Evolutionary conservation across 208 protist genomes (phyloP).

Genomic region (Wallacemonas sp.): DNA sequence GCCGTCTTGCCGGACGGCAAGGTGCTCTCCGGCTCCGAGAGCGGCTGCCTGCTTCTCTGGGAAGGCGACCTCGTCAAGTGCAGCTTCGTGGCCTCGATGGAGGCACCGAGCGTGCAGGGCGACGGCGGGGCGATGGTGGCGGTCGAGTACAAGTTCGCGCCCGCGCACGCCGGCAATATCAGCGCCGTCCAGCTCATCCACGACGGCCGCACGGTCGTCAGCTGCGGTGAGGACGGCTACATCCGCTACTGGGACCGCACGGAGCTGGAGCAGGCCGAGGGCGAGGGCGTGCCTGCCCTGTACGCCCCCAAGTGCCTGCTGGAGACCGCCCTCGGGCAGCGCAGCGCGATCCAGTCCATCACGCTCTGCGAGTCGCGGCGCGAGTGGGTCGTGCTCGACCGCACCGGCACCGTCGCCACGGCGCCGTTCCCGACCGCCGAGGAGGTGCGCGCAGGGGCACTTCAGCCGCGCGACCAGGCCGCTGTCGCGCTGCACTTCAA

Average conservation of each 20-base stretch:
- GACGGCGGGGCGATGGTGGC: slow-evolving; percentile 28
- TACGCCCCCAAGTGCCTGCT: slow-evolving; percentile 80
- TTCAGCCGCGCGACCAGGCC: background rate
- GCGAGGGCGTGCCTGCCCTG: slow-evolving; percentile 71
- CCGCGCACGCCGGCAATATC: slow-evolving; percentile 90
- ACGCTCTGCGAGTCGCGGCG: slow-evolving; percentile 34
- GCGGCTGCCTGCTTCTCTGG: slow-evolving; percentile 96
- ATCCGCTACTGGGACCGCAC: slow-evolving; percentile 94
- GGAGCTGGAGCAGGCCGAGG: slow-evolving; percentile 92
- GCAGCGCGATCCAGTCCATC: slow-evolving; percentile 69
- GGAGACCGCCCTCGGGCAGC: slow-evolving; percentile 56
- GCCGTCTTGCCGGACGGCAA: slow-evolving; percentile 94
- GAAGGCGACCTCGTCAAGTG: slow-evolving; percentile 96
- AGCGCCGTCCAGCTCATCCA: slow-evolving; percentile 86
- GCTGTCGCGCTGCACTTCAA: slow-evolving; percentile 74
- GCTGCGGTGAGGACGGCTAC: slow-evolving; percentile 95
- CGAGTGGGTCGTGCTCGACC: slow-evolving; percentile 89
- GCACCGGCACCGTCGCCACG: slow-evolving; percentile 48
- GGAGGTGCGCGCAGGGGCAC: slow-evolving; percentile 19
- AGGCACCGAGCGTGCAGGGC: slow-evolving; percentile 6
- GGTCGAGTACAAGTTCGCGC: slow-evolving; percentile 34
- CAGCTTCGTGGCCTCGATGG: slow-evolving; percentile 76
- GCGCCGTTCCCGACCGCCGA: slow-evolving; percentile 31
- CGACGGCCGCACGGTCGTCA: slow-evolving; percentile 79
- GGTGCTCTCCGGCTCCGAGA: slow-evolving; percentile 95